A percentile compares a stretch with the other conserved stretches of the same genome.
These are phyloP conservation scores for Phlyctochytrium arcticum DNA, from an alignment of 192 early-diverging fungal species.

Conservation along the genomic window DNA sequence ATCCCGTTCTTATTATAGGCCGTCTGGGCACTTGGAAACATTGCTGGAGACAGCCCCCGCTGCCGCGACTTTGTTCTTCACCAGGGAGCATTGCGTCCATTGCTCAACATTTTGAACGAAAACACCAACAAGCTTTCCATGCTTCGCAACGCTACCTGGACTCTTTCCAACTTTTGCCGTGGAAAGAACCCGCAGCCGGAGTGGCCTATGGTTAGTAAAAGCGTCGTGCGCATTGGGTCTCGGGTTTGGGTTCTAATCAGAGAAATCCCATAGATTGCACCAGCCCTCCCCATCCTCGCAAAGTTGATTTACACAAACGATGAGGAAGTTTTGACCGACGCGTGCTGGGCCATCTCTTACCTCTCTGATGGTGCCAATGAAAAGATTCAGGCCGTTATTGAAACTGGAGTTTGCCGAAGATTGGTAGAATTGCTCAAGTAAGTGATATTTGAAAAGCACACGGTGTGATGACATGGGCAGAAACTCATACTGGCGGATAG, in stretches of 20 bases:
- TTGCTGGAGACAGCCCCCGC: constrained; percentile 91
- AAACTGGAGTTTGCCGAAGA: constrained; percentile 88
- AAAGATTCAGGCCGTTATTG: constrained; percentile 97
- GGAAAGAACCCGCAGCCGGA: constrained; percentile 95
- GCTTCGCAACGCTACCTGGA: constrained; percentile 99
- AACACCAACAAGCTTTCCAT: constrained; percentile 86
- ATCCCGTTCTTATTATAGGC: constrained; percentile 47
- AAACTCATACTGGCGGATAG: constrained; percentile 6
- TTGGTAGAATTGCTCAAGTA: constrained; percentile 87
- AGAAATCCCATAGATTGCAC: constrained; percentile 70
- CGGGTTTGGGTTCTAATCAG: no score
- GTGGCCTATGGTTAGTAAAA: constrained; percentile 63
- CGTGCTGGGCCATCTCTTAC: constrained; percentile 99
- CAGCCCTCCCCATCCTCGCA: constrained; percentile 82
- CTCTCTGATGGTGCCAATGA: constrained; percentile 96
- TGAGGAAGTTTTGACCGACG: constrained; percentile 94
- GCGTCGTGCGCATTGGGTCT: not conserved
- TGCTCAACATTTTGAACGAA: constrained; percentile 82
- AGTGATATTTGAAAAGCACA: constrained; percentile 1
- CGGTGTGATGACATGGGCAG: not conserved
- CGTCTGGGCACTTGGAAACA: constrained; percentile 99
- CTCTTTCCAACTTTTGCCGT: constrained; percentile 97
- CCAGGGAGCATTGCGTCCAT: constrained; percentile 78
- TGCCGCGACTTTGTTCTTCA: constrained; percentile 89
- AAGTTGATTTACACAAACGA: constrained; percentile 88